These are phyloP conservation scores for Zangia roseola DNA, from an alignment of 768 basidiomycete genomes.

Conservation along the genomic window DNA sequence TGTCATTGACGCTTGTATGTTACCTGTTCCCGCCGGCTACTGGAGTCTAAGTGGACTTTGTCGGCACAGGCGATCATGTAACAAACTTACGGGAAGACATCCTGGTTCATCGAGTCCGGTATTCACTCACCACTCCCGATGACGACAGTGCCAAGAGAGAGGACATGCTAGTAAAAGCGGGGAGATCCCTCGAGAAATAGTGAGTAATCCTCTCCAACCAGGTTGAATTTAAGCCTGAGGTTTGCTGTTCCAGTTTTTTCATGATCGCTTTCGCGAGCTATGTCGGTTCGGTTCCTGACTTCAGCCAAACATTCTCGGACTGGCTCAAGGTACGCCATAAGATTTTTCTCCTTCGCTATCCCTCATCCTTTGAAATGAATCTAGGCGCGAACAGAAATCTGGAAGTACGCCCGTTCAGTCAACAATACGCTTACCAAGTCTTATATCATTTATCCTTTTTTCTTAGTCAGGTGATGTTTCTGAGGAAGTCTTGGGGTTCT, in stretches of 20 bases:
- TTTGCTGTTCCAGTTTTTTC: slow-evolving; percentile 69
- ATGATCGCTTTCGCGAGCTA: slow-evolving; percentile 92
- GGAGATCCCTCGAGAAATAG: slow-evolving; percentile 87
- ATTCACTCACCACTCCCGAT: slow-evolving; percentile 78
- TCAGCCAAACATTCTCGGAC: slow-evolving; percentile 71
- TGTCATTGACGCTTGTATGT: slow-evolving; percentile 73
- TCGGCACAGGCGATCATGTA: slow-evolving; percentile 76
- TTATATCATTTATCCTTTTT: neutral
- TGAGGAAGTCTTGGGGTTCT: slow-evolving; percentile 79
- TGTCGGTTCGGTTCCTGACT: slow-evolving; percentile 64
- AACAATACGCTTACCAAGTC: neutral
- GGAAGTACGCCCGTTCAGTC: slow-evolving; percentile 62
- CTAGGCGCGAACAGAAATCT: slow-evolving; percentile 82
- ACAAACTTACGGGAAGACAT: slow-evolving; percentile 90
- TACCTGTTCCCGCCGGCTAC: neutral
- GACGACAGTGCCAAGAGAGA: slow-evolving; percentile 53
- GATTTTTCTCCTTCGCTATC: neutral
- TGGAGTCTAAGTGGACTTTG: slow-evolving; percentile 7
- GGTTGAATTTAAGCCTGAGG: neutral
- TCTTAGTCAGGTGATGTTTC: slow-evolving; percentile 77
- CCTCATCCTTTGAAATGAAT: neutral
- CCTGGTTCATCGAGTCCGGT: slow-evolving; percentile 76
- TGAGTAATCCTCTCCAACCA: slow-evolving; percentile 37
- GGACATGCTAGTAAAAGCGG: slow-evolving; percentile 60
- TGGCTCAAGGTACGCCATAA: slow-evolving; percentile 70